Conservation (phyloP, 805 yeast genomes). For the Ogataea corticis region DNA sequence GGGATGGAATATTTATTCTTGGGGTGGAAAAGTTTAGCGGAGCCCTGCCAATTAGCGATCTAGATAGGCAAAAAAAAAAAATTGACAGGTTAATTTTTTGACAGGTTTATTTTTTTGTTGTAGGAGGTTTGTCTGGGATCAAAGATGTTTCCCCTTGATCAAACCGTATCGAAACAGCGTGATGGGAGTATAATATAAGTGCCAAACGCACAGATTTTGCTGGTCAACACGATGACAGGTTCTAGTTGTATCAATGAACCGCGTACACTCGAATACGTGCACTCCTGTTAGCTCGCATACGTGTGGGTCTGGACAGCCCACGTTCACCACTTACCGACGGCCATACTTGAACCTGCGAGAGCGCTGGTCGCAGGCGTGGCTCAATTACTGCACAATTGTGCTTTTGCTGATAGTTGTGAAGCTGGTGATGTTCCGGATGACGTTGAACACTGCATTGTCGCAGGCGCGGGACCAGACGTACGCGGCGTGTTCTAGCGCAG, state of each 20-base stretch:
- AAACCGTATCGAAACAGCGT: too few species aligned
- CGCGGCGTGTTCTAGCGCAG: conserved; percentile 48
- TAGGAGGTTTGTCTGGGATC: too few species aligned
- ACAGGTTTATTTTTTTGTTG: too few species aligned
- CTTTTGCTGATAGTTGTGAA: conserved; percentile 59
- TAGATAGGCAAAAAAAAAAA: too few species aligned
- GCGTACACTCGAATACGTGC: not conserved
- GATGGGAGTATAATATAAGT: too few species aligned
- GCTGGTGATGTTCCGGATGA: conserved; percentile 52
- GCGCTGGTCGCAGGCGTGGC: conserved; percentile 60
- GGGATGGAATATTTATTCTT: conserved; percentile 67
- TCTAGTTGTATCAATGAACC: not conserved
- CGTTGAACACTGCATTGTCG: conserved; percentile 45
- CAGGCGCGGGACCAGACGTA: conserved; percentile 41
- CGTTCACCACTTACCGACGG: conserved; percentile 23
- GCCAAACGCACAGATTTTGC: too few species aligned
- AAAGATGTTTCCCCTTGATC: too few species aligned
- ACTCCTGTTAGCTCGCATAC: not conserved
- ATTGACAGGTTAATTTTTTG: too few species aligned
- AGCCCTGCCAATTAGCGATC: too few species aligned
- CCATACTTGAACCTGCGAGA: conserved; percentile 53
- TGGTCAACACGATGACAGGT: too few species aligned
- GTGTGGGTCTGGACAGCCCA: not conserved
- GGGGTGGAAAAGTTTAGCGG: not conserved
- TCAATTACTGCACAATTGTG: conserved; percentile 63